These are phyloP conservation scores for Hypoxylon intermedium DNA, from an alignment of 495 filamentous ascomycete genomes.

Conservation along the genomic window DNA sequence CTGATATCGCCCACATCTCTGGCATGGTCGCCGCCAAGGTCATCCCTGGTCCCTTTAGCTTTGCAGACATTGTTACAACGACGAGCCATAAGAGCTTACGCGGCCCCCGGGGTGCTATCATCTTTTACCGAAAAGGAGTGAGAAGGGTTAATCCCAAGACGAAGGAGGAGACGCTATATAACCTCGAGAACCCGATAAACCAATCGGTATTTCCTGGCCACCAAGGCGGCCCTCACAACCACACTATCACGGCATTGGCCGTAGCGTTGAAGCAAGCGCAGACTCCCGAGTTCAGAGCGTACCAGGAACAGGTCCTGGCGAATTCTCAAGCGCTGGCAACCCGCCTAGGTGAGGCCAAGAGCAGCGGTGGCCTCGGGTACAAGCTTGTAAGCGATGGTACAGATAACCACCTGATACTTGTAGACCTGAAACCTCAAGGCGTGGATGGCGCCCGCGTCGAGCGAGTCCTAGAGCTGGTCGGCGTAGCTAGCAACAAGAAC, in stretches of 20 bases:
- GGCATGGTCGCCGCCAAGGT: conserved; percentile 92
- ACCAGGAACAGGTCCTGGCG: conserved; percentile 84
- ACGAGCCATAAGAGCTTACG: conserved; percentile 97
- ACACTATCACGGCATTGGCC: conserved; percentile 94
- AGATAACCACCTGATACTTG: conserved; percentile 93
- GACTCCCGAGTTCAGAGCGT: conserved; percentile 82
- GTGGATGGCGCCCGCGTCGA: conserved; percentile 95
- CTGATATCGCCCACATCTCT: conserved; percentile 98
- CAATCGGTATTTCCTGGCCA: conserved; percentile 98
- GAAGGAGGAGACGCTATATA: conserved; percentile 82
- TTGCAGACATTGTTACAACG: conserved; percentile 96
- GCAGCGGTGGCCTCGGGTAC: conserved; percentile 82
- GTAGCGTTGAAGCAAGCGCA: conserved; percentile 95
- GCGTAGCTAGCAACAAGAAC: conserved; percentile 98
- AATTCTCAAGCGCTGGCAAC: conserved; percentile 88
- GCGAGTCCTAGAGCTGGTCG: conserved; percentile 90
- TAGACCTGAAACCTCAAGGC: conserved; percentile 90
- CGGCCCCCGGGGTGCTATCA: conserved; percentile 94
- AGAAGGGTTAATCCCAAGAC: conserved; percentile 84
- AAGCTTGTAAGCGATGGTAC: conserved; percentile 91
- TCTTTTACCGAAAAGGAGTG: conserved; percentile 95
- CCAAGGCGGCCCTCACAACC: conserved; percentile 97
- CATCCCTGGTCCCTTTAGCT: conserved; percentile 83
- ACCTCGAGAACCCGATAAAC: conserved; percentile 94
- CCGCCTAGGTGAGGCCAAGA: conserved; percentile 73